These are phyloP conservation scores for Colletotrichum filicis DNA, from an alignment of 2,329 filamentous ascomycete genomes.

Conservation along the genomic window DNA sequence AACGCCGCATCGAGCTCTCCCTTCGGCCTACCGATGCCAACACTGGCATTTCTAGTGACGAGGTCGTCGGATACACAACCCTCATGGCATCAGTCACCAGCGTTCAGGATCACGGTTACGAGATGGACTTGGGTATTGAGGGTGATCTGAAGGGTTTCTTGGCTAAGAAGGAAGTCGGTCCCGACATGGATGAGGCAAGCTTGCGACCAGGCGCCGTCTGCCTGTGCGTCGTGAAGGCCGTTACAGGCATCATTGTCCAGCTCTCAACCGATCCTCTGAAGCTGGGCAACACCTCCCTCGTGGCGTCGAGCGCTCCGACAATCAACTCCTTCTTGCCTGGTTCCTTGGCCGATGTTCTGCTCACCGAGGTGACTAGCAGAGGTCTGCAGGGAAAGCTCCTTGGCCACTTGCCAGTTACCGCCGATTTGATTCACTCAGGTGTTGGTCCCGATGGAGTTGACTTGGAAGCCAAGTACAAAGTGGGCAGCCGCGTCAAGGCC, in stretches of 20 bases:
- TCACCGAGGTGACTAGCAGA: constrained; percentile 78
- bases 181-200: constrained; percentile 70
- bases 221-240: constrained; percentile 81
- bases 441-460: constrained; percentile 75
- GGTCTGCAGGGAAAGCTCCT: constrained; percentile 93
- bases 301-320: constrained; percentile 80
- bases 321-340: constrained; percentile 93
- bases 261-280: constrained; percentile 80
- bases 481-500: constrained; percentile 85
- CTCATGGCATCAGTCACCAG: constrained; percentile 90
- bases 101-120: constrained; percentile 93
- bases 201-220: constrained; percentile 87
- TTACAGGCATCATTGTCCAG: constrained; percentile 87
- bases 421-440: constrained; percentile 90
- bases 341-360: constrained; percentile 85
- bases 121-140: constrained; percentile 88
- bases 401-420: constrained; percentile 90
- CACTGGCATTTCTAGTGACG: constrained; percentile 75
- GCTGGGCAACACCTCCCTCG: constrained; percentile 73
- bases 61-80: constrained; percentile 79
- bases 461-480: constrained; percentile 81
- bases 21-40: constrained; percentile 85
- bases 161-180: constrained; percentile 82
- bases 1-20: constrained; percentile 87
- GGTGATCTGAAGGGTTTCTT: constrained; percentile 82